Evolutionary conservation across 2,329 filamentous ascomycete genomes (phyloP), one percentile per base, ranked within the genome.

Genomic region (Pyrenophora tritici-repentis): DNA sequence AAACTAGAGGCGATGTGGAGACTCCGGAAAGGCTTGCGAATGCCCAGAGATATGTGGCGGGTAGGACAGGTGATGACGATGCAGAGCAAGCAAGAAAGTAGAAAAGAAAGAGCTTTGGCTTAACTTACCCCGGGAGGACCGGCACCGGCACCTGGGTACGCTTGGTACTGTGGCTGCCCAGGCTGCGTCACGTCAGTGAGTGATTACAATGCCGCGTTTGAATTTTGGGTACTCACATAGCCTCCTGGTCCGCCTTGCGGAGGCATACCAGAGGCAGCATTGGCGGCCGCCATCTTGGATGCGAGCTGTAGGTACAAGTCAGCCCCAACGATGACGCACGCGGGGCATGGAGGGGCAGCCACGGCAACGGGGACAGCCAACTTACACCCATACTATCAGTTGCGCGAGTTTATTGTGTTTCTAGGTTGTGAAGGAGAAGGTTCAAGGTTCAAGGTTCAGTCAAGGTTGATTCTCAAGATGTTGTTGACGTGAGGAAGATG

Each of bases 141-240:
- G 63, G 71, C 69, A 62, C 76, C 78, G 67, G 80, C 83, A 56
- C 78, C 78, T 62, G 77, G 78, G 68, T 81, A 85, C 59, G 82
- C 78, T 74, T 84, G 81, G 72, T 85, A 84, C 65, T 78, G 75
- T 54, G 71, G 73, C 61, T 81, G 77, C 43, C 75, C 73, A 59
- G 75, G 75, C 76, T 78, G 46, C 37, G 45, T 47, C 36, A 43
- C 51, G 50, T 69, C 63, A 69, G 66, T 52, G 62, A 60, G 55
- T 42, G 42, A 26, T 52, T 47, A 51, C 48, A 47, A 46, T 37
- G 53, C 29, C 13, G 36, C 52, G 45, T 43, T 29, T 24, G 41
- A 36, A 36, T 44, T 37, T 13, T 34, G 32, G 10, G 47, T 17
- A 82, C 82, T 80, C 75, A 84, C 82, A 71, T 83, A 83, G 73